Percentiles rank a stretch among this genome's conserved stretches.
phyloP scores from a whole-genome alignment of 345 rosid species.

The Pistacia integerrima region DNA sequence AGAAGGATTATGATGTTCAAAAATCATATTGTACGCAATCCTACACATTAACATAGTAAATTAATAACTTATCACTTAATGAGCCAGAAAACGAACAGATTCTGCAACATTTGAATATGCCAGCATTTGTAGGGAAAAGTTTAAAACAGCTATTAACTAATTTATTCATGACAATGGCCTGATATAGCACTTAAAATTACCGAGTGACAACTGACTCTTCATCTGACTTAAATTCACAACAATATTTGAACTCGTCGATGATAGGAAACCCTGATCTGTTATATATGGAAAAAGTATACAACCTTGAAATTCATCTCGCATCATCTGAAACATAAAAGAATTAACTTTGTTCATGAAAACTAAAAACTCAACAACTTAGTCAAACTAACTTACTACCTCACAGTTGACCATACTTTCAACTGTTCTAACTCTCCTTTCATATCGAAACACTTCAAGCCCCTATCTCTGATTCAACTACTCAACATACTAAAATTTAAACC shows the following conservation, averaged over 20 bases:
- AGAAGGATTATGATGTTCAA: neutral
- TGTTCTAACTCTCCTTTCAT: neutral
- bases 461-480: neutral
- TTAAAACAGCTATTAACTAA: neutral
- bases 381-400: neutral
- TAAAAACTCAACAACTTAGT: neutral
- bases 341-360: slow-evolving; percentile 3
- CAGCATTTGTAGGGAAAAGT: too few relatives aligned
- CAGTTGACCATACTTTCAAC: neutral
- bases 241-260: neutral
- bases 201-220: too few relatives aligned
- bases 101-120: too few relatives aligned
- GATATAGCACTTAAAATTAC: too few relatives aligned
- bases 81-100: neutral
- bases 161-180: neutral
- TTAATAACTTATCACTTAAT: neutral
- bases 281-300: neutral
- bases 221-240: neutral
- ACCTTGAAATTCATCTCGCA: neutral
- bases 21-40: neutral
- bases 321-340: neutral
- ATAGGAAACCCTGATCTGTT: neutral
- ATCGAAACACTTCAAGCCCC: neutral
- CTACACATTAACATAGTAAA: too few relatives aligned
- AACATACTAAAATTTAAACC: neutral